A percentile compares a stretch with the other conserved stretches of the same genome.
Conservation (phyloP, 2,329 filamentous ascomycete genomes). For the Drechslerella coelobrocha region DNA sequence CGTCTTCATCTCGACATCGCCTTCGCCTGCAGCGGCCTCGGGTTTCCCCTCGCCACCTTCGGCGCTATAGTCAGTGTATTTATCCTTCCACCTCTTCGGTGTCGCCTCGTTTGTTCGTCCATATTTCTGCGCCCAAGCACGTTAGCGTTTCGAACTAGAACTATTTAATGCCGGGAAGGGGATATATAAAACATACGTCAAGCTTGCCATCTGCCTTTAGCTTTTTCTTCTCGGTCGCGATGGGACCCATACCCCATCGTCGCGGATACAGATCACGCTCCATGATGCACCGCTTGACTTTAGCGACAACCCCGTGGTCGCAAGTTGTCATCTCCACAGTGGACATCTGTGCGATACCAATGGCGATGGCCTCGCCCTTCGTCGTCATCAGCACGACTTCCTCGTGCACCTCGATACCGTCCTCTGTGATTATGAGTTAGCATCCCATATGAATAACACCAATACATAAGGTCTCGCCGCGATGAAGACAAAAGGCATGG, state of each 20-base stretch:
- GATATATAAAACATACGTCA: constrained; percentile 66
- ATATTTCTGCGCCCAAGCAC: constrained; percentile 70
- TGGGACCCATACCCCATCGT: constrained; percentile 93
- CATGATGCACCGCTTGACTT: constrained; percentile 99
- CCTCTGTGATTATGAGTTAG: constrained; percentile 65
- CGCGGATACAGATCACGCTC: constrained; percentile 97
- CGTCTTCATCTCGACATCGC: constrained; percentile 59
- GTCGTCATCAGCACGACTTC: constrained; percentile 98
- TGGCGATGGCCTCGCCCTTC: constrained; percentile 96
- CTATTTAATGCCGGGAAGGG: background rate
- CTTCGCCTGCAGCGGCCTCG: constrained; percentile 60
- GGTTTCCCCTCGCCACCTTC: constrained; percentile 60
- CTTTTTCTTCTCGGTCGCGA: constrained; percentile 98
- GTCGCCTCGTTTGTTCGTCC: constrained; percentile 91
- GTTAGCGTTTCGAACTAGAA: constrained; percentile 56
- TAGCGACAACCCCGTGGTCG: constrained; percentile 96
- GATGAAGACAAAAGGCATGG: background rate
- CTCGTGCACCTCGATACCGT: constrained; percentile 89
- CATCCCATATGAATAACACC: constrained; percentile 28
- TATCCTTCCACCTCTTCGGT: constrained; percentile 87
- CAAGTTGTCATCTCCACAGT: constrained; percentile 96
- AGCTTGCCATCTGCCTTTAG: constrained; percentile 97
- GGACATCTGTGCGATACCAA: constrained; percentile 97
- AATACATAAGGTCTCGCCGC: background rate
- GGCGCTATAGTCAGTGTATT: constrained; percentile 85